Conservation (phyloP, 2,329 filamentous ascomycete genomes). For the Fusarium heterosporum region DNA sequence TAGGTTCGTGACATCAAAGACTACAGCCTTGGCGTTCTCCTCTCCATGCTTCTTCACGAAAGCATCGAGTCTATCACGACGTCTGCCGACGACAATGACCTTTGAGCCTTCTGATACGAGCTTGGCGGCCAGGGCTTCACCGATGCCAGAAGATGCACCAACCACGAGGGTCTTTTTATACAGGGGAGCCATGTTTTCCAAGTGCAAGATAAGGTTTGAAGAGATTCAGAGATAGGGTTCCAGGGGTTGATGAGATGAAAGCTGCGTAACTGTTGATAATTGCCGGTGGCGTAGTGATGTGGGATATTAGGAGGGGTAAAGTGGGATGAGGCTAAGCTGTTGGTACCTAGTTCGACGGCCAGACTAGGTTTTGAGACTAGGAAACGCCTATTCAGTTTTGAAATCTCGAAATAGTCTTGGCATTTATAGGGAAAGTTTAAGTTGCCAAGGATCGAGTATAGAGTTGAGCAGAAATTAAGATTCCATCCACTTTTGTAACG, state of each 20-base stretch:
- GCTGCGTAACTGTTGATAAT: conserved; percentile 1
- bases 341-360: background rate
- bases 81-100: conserved; percentile 61
- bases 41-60: conserved; percentile 59
- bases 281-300: background rate
- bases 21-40: conserved; percentile 52
- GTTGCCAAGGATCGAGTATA: background rate
- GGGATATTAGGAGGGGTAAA: conserved; percentile 11
- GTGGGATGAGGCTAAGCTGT: background rate
- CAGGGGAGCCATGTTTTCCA: conserved; percentile 39
- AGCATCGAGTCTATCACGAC: conserved; percentile 60
- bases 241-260: background rate
- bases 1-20: conserved; percentile 60
- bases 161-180: conserved; percentile 57
- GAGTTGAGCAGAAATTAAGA: too few relatives aligned
- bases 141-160: conserved; percentile 49
- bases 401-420: too few relatives aligned
- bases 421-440: background rate
- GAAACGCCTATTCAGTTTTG: background rate
- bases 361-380: background rate
- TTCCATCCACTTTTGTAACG: too few relatives aligned
- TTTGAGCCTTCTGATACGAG: conserved; percentile 57
- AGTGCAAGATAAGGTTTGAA: conserved; percentile 15
- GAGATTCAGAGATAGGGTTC: background rate
- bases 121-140: conserved; percentile 50